A percentile compares a stretch with the other conserved stretches of the same genome.
phyloP scores from a whole-genome alignment of 2,329 filamentous ascomycete species.

The Trichoderma asperellum region DNA sequence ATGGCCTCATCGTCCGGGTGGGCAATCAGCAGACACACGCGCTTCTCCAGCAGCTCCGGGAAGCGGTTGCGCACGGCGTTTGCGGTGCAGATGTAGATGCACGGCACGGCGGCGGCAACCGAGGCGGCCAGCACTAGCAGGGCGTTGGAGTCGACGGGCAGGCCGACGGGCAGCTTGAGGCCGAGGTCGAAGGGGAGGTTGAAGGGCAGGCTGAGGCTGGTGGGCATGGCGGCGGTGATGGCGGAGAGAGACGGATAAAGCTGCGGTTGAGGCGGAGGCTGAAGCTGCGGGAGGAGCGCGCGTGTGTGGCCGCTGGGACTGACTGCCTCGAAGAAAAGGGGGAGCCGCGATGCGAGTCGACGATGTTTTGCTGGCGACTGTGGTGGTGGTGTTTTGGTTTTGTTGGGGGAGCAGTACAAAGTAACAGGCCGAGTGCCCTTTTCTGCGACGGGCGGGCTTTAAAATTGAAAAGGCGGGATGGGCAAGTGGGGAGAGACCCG shows the following conservation, averaged over 20 bases:
- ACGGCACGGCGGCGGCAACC: conserved; percentile 49
- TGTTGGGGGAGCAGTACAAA: not conserved
- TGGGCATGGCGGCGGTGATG: conserved; percentile 16
- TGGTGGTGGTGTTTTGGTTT: not conserved
- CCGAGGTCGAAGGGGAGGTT: conserved; percentile 8
- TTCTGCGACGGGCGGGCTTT: not conserved
- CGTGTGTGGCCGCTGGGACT: not conserved
- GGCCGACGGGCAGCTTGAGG: conserved; percentile 8
- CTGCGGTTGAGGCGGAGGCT: conserved; percentile 1
- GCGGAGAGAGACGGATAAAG: not conserved
- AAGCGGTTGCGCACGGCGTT: conserved; percentile 55
- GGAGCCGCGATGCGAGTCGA: not conserved
- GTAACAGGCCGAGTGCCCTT: not conserved
- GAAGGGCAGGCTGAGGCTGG: conserved; percentile 21
- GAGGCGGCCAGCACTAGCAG: conserved; percentile 36
- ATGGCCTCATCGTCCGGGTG: conserved; percentile 99
- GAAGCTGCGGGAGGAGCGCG: not conserved
- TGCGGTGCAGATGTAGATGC: conserved; percentile 58
- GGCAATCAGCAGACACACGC: conserved; percentile 89
- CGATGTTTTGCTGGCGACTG: not conserved
- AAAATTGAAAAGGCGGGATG: conserved; percentile 17
- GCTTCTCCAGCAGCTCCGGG: conserved; percentile 75
- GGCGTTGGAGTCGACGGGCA: conserved; percentile 16
- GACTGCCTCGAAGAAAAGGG: not conserved
- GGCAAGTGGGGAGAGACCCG: not conserved